Evolutionary conservation across 129 eudicot genomes (phyloP), one percentile per base, ranked within the genome.

Genomic region (Helianthus tuberosus): DNA sequence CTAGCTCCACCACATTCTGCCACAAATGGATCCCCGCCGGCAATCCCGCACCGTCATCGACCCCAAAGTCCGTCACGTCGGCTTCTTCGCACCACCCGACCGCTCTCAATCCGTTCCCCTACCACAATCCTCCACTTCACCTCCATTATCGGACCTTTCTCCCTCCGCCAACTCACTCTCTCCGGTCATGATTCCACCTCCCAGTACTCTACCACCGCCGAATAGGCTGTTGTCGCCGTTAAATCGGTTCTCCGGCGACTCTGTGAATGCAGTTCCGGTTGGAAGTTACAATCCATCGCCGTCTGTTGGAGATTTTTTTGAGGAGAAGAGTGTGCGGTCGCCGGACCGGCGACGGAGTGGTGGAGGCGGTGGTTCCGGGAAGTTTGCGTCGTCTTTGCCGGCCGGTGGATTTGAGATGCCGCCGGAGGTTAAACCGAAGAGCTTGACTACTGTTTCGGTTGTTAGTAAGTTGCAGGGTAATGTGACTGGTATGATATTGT

Each of bases 161-260:
- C 82, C 96, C 70, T 81, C 88, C 74, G 92, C 84, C 13, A 93
- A 86, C 79, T 93, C 96, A 32, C 74, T 92, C 41, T 92, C 97
- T 11, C 97, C 97, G 8, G 97, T 92, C 35, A 92, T 92, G 96
- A 92, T 92, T 58, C 96, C 97, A 0, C 97, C 97, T 3, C 81
- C 96, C 0, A 88, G 95, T 47, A 88, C 84, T 73, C 80, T 82
- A 32, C 36, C 36, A 32, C 36, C 36, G 36, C 5, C 36, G 36
- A 32, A 32, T 68, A 23, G 94, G 83, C 14, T 88, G 82, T 58
- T 89, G 77, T 75, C 83, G 27, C 70, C 86, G 75, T 9, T 84
- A 80, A 43, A 88, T 41, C 69, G 47, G 44, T 27, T 77, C 75
- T 35, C 91, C 83, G 49, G 77, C 73, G 48, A 78, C 36, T 71